phyloP scores from a whole-genome alignment of 139 green algal genomes.

The Desmodesmus armatus region DNA sequence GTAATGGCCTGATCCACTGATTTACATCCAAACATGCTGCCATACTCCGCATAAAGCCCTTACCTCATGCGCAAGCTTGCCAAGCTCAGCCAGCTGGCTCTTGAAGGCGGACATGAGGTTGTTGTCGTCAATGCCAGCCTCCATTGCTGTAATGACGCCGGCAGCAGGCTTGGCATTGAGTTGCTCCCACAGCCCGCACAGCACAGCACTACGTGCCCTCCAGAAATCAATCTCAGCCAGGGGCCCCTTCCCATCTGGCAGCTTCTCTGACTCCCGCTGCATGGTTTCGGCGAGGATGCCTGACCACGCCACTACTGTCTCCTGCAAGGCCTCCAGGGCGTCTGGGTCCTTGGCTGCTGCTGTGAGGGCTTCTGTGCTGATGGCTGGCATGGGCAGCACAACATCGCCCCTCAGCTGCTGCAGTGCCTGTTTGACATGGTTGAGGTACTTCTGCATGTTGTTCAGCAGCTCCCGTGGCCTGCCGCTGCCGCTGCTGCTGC shows the following conservation, averaged over 20 bases:
- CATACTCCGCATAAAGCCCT: not conserved
- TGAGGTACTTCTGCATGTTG: conserved; percentile 80
- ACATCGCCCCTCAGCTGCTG: conserved; percentile 81
- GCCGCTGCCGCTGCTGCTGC: conserved; percentile 20
- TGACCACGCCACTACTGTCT: conserved; percentile 72
- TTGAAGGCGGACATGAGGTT: conserved; percentile 81
- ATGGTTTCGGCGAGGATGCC: conserved; percentile 57
- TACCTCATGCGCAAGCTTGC: conserved; percentile 77
- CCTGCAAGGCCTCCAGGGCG: conserved; percentile 66
- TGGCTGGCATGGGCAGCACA: conserved; percentile 66
- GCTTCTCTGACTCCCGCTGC: conserved; percentile 67
- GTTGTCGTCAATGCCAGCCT: conserved; percentile 73
- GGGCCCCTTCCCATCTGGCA: conserved; percentile 72
- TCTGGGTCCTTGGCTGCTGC: conserved; percentile 60
- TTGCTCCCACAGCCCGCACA: conserved; percentile 87
- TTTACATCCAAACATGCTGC: not conserved
- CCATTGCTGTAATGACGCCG: conserved; percentile 70
- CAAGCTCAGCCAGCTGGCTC: conserved; percentile 76
- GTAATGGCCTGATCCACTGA: no score
- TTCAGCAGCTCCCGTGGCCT: conserved; percentile 68
- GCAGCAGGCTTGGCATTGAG: conserved; percentile 75
- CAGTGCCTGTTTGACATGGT: conserved; percentile 71
- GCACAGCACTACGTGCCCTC: conserved; percentile 78
- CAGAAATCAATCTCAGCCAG: conserved; percentile 93
- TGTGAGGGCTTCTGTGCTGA: conserved; percentile 59